phyloP scores from a whole-genome alignment of 345 rosid genomes.

The Populus ilicifolia region DNA sequence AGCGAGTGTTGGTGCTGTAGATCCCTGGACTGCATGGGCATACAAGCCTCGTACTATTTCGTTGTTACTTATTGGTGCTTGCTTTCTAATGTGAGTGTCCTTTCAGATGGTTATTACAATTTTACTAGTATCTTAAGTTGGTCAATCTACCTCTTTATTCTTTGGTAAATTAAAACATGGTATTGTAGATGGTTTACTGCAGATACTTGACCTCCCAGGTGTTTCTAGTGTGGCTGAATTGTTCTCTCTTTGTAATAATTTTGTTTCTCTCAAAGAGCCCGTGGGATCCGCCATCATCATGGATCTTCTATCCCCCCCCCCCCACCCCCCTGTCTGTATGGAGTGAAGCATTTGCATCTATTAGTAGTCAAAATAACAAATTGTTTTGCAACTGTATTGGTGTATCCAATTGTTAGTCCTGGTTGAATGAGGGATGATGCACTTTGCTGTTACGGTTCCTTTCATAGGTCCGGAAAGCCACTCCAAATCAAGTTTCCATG shows the following conservation, averaged over 20 bases:
- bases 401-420: background rate
- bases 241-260: background rate
- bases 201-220: background rate
- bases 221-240: background rate
- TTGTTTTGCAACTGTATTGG: background rate
- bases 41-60: conserved; percentile 93
- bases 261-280: background rate
- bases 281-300: background rate
- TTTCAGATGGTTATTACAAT: background rate
- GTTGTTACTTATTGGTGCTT: conserved; percentile 83
- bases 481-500: background rate
- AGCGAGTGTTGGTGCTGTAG: conserved; percentile 47
- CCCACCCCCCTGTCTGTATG: too few relatives aligned
- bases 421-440: too few relatives aligned
- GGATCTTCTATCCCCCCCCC: background rate
- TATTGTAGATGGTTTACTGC: background rate
- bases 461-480: background rate
- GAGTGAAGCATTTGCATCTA: background rate
- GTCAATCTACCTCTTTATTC: too few relatives aligned
- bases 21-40: conserved; percentile 99
- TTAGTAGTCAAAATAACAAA: background rate
- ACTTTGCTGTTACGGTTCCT: background rate
- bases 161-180: too few relatives aligned
- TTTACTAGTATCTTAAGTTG: background rate
- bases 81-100: conserved; percentile 88